Evolutionary conservation across 2,329 filamentous ascomycete species (phyloP).

Genomic region (Pleomassaria siparia): DNA sequence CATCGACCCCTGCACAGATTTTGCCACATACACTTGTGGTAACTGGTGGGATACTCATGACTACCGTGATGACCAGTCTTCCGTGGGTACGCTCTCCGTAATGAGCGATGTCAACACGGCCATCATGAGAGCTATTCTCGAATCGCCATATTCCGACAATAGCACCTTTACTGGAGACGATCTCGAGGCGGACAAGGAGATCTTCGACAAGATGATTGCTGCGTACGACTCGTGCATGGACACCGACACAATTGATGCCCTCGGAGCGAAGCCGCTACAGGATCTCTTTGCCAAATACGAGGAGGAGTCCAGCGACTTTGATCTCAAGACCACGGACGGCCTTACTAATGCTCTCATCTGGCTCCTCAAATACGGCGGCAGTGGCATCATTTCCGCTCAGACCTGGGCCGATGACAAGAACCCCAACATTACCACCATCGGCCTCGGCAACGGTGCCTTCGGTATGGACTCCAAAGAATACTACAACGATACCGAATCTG

Average conservation of each 20-base stretch:
- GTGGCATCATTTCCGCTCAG: background rate
- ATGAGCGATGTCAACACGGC: background rate
- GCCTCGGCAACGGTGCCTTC: background rate
- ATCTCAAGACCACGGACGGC: background rate
- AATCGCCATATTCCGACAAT: background rate
- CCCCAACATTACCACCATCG: background rate
- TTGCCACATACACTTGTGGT: background rate
- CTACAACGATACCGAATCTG: background rate
- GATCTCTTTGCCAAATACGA: background rate
- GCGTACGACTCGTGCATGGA: background rate
- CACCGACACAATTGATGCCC: background rate
- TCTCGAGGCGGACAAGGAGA: background rate
- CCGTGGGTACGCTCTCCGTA: background rate
- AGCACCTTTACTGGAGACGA: background rate
- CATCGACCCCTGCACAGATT: background rate
- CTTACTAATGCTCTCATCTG: background rate
- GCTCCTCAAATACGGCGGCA: background rate
- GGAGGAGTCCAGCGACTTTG: background rate
- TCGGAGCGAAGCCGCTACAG: background rate
- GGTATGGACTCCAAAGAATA: background rate
- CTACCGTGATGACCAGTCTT: background rate
- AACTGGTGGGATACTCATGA: background rate
- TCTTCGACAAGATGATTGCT: background rate
- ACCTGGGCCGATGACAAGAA: background rate
- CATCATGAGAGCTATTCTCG: background rate